A percentile compares a stretch with the other conserved stretches of the same genome.
Evolutionary conservation across 208 protist species (phyloP).

Genomic region (Trypanosoma mega): DNA sequence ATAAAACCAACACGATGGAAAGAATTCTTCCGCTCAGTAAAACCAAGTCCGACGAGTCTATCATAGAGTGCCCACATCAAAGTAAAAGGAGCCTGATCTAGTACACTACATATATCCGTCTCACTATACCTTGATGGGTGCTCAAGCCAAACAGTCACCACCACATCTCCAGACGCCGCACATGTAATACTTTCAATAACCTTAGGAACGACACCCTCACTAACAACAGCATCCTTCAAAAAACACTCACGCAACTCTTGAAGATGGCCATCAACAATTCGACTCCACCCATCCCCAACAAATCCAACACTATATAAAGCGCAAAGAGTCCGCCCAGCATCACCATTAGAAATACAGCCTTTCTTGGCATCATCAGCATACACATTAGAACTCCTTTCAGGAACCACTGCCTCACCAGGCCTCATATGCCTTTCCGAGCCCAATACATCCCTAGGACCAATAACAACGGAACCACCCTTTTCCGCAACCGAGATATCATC

Average conservation of each 20-base stretch:
- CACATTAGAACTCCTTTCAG: background rate
- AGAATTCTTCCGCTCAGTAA: conserved; percentile 27
- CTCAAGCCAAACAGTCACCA: conserved; percentile 51
- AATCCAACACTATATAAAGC: conserved; percentile 67
- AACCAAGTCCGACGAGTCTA: conserved; percentile 1
- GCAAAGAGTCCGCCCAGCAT: background rate
- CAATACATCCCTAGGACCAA: too few relatives aligned
- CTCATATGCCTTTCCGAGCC: too few relatives aligned
- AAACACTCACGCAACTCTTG: conserved; percentile 41
- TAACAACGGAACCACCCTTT: too few relatives aligned
- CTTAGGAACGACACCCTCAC: conserved; percentile 33
- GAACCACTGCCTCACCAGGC: too few relatives aligned
- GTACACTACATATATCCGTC: conserved; percentile 41
- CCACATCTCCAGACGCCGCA: conserved; percentile 52
- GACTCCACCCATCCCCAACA: conserved; percentile 50
- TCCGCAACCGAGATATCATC: too few relatives aligned
- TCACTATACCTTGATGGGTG: conserved; percentile 33
- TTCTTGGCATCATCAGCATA: background rate
- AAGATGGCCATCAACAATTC: conserved; percentile 32
- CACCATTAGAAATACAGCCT: background rate
- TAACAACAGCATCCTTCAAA: conserved; percentile 35
- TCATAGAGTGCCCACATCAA: conserved; percentile 68
- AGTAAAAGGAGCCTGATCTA: conserved; percentile 50
- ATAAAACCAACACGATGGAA: conserved; percentile 78
- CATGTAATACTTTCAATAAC: conserved; percentile 45